These are phyloP conservation scores for Clitoria ternatea DNA, from an alignment of 306 rosid species.

Conservation along the genomic window DNA sequence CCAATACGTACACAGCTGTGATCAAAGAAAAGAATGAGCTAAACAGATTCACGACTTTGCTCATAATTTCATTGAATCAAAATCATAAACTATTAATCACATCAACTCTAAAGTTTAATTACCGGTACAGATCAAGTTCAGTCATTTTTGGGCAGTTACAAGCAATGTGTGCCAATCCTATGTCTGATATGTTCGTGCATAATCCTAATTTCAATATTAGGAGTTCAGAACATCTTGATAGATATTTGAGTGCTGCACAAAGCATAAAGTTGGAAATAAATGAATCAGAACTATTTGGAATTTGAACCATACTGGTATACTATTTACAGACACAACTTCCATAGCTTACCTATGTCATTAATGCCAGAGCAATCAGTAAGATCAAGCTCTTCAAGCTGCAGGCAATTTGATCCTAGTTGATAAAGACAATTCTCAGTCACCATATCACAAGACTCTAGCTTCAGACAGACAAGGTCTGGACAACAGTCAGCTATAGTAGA, in stretches of 20 bases:
- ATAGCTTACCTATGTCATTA: constrained; percentile 43
- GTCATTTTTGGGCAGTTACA: constrained; percentile 43
- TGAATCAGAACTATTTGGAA: neutral
- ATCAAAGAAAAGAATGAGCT: constrained; percentile 19
- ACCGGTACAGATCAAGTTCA: constrained; percentile 76
- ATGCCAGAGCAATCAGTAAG: constrained; percentile 66
- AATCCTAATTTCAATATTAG: constrained; percentile 56
- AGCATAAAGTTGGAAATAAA: neutral
- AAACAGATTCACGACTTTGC: neutral
- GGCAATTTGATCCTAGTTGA: constrained; percentile 48
- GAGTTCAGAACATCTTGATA: constrained; percentile 51
- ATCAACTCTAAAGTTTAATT: constrained; percentile 14
- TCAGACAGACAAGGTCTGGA: constrained; percentile 48
- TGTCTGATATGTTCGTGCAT: constrained; percentile 62
- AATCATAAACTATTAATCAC: neutral
- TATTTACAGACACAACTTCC: neutral
- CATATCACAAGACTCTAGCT: constrained; percentile 63
- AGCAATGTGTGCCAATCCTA: constrained; percentile 56
- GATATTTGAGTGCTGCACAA: constrained; percentile 49
- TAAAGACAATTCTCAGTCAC: constrained; percentile 46
- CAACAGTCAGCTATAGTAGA: constrained; percentile 44
- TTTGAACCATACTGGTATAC: neutral
- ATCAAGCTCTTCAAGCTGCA: constrained; percentile 56
- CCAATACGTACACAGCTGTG: constrained; percentile 56
- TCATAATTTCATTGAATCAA: neutral